Evolutionary conservation across 2,329 filamentous ascomycete species (phyloP).

Genomic region (Colletotrichum godetiae): DNA sequence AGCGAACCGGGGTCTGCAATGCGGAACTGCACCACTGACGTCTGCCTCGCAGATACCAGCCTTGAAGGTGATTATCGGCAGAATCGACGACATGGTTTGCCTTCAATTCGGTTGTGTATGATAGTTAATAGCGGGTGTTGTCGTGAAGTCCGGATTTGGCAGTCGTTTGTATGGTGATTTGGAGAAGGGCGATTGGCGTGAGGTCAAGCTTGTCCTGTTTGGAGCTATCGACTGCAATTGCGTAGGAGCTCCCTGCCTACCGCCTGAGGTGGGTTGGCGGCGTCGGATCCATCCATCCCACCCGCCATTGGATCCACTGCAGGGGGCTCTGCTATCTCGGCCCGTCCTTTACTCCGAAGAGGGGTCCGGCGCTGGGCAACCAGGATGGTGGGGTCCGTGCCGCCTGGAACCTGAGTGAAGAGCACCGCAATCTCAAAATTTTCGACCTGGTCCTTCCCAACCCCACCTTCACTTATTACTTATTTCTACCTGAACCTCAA

Average conservation of each 20-base stretch:
- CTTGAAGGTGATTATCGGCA: constrained; percentile 95
- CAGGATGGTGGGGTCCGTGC: constrained; percentile 34
- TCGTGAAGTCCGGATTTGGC: background rate
- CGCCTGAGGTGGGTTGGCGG: constrained; percentile 21
- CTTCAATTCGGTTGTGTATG: constrained; percentile 21
- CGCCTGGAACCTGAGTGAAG: constrained; percentile 18
- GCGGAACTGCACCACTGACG: constrained; percentile 64
- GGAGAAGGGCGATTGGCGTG: constrained; percentile 17
- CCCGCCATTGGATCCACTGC: background rate
- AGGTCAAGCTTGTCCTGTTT: constrained; percentile 23
- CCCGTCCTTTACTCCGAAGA: constrained; percentile 38
- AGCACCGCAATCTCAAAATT: constrained; percentile 47
- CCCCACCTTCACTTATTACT: constrained; percentile 48
- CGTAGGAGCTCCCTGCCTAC: constrained; percentile 36
- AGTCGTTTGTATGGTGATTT: constrained; percentile 14
- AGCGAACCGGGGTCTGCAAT: constrained; percentile 22
- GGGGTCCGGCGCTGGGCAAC: constrained; percentile 30
- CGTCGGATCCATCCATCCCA: background rate
- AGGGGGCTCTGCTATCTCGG: constrained; percentile 19
- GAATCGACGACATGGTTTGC: constrained; percentile 75
- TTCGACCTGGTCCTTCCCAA: constrained; percentile 44
- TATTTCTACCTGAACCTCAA: constrained; percentile 37
- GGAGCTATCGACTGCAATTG: constrained; percentile 33
- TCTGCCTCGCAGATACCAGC: constrained; percentile 89
- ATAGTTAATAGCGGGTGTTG: background rate